These are phyloP conservation scores for Chytriomyces confervae DNA, from an alignment of 192 early-diverging fungal species.

Conservation along the genomic window DNA sequence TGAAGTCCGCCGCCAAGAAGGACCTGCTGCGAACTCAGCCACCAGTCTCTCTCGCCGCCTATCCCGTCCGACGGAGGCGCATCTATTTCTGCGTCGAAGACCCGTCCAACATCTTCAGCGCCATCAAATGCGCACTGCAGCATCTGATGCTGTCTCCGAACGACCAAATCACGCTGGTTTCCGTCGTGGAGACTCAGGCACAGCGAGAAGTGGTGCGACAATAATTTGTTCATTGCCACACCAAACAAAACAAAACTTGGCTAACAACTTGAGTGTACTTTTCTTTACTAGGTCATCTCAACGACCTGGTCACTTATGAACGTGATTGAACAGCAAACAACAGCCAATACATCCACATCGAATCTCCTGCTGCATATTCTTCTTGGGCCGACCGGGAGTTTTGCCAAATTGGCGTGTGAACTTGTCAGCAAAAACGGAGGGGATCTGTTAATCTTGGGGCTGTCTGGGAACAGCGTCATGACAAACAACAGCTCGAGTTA, in stretches of 20 bases:
- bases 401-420: neutral
- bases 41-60: too few species aligned
- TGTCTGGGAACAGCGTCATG: conserved; percentile 1
- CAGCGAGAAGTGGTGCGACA: conserved; percentile 20
- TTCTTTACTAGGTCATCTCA: neutral
- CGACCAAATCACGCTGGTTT: neutral
- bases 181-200: conserved; percentile 4
- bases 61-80: too few species aligned
- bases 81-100: conserved; percentile 17
- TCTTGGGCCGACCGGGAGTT: neutral
- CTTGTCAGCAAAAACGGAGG: neutral
- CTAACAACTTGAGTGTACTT: neutral
- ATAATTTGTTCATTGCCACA: too few species aligned
- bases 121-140: conserved; percentile 13
- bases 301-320: neutral
- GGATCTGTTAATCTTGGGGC: conserved; percentile 18
- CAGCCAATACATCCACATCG: neutral
- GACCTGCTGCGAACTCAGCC: too few species aligned
- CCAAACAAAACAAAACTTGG: too few species aligned
- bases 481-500: neutral
- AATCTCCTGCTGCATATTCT: neutral
- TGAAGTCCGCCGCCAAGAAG: too few species aligned
- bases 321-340: neutral
- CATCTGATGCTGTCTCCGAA: conserved; percentile 1
- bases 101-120: conserved; percentile 1